phyloP scores from a whole-genome alignment of 1,284 basidiomycete genomes.

The Xerocomus amazonicus region DNA sequence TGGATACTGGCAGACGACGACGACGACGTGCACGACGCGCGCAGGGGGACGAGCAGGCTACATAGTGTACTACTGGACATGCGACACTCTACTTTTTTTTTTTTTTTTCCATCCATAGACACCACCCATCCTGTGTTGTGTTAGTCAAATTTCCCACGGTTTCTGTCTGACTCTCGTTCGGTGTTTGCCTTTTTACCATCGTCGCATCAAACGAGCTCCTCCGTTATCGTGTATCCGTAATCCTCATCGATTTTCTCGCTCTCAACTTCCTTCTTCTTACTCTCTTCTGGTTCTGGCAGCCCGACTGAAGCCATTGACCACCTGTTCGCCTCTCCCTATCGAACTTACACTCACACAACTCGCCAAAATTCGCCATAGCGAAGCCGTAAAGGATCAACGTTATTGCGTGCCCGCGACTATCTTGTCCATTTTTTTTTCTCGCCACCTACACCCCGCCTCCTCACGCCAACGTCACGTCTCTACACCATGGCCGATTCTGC shows the following conservation, averaged over 20 bases:
- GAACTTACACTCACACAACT: not conserved
- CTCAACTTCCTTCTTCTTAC: conserved; percentile 1
- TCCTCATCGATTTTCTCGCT: conserved; percentile 32
- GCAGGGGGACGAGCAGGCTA: conserved; percentile 4
- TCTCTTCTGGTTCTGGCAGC: conserved; percentile 25
- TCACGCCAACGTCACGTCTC: conserved; percentile 13
- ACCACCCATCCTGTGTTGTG: not conserved
- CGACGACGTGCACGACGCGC: conserved; percentile 36
- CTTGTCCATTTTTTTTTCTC: conserved; percentile 24
- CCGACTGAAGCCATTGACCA: conserved; percentile 17
- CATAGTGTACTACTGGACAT: not conserved
- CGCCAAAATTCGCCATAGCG: conserved; percentile 23
- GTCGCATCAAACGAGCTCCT: conserved; percentile 32
- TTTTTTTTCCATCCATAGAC: not conserved
- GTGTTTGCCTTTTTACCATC: conserved; percentile 32
- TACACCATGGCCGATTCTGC: conserved; percentile 56
- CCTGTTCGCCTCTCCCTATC: not conserved
- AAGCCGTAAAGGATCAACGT: conserved; percentile 20
- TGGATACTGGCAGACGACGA: conserved; percentile 34
- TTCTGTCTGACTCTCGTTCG: conserved; percentile 29
- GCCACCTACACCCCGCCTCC: conserved; percentile 16
- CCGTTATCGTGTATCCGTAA: conserved; percentile 35
- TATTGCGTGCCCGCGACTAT: conserved; percentile 14
- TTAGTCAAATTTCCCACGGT: conserved; percentile 22
- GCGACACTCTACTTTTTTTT: not conserved